Conservation (phyloP, 352 stramenopile species). For the Saprolegnia diclina region DNA sequence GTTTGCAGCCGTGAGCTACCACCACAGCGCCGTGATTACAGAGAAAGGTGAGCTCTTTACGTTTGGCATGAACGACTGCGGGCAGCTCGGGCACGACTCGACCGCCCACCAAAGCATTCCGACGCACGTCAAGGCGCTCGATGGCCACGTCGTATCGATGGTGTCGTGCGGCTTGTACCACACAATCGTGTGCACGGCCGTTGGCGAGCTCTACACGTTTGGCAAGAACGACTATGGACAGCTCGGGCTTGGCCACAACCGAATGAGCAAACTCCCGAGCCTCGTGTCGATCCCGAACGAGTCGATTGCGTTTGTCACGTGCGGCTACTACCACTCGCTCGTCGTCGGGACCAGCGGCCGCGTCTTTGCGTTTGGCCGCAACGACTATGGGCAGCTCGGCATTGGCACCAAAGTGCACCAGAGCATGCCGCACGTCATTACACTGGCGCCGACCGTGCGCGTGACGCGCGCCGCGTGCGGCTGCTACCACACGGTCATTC, state of each 20-base stretch:
- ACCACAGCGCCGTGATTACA: conserved; percentile 75
- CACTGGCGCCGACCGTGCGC: conserved; percentile 56
- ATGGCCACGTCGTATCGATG: conserved; percentile 66
- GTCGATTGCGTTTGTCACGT: conserved; percentile 71
- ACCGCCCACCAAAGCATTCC: conserved; percentile 68
- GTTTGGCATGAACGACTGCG: conserved; percentile 88
- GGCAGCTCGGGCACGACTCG: conserved; percentile 75
- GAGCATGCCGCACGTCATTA: conserved; percentile 60
- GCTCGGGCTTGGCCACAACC: conserved; percentile 69
- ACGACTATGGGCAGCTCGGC: conserved; percentile 83
- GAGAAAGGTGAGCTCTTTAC: conserved; percentile 74
- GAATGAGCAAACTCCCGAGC: conserved; percentile 63
- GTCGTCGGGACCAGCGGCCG: conserved; percentile 58
- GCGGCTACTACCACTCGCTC: conserved; percentile 82
- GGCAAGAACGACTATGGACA: conserved; percentile 88
- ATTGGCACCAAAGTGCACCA: conserved; percentile 83
- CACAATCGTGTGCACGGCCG: conserved; percentile 65
- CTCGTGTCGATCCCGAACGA: conserved; percentile 59
- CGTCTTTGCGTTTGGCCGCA: conserved; percentile 76
- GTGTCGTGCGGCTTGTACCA: conserved; percentile 80
- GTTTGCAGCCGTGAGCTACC: conserved; percentile 77
- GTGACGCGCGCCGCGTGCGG: conserved; percentile 74
- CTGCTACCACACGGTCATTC: conserved; percentile 80
- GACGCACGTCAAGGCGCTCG: conserved; percentile 69
- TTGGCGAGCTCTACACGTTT: conserved; percentile 65